Percentiles rank a stretch among this genome's conserved stretches.
phyloP scores from a whole-genome alignment of 2,329 filamentous ascomycete genomes.

The Neopestalotiopsis sp. region DNA sequence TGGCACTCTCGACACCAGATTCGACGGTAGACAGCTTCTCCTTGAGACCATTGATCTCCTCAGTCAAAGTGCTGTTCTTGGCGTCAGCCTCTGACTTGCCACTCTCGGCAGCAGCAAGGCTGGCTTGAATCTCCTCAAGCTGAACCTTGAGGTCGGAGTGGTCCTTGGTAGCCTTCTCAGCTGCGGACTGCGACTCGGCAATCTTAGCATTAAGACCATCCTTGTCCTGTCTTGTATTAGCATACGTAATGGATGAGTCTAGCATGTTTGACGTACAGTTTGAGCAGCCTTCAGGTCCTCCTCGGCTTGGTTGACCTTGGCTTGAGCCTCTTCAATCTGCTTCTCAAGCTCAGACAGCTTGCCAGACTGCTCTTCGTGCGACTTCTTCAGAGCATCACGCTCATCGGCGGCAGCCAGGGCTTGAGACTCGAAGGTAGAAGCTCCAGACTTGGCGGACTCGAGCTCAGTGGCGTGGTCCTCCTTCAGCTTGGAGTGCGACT shows the following conservation, averaged over 20 bases:
- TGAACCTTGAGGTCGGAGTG: slow-evolving; percentile 10
- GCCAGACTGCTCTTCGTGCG: slow-evolving; percentile 36
- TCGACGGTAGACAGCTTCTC: slow-evolving; percentile 20
- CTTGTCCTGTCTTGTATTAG: slow-evolving; percentile 32
- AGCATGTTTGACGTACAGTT: slow-evolving; percentile 31
- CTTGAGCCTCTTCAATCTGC: slow-evolving; percentile 40
- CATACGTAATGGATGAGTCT: not conserved
- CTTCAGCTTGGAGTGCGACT: slow-evolving; percentile 28
- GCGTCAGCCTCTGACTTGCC: slow-evolving; percentile 20
- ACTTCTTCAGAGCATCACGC: slow-evolving; percentile 35
- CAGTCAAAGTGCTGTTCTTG: slow-evolving; percentile 4
- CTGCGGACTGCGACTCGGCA: slow-evolving; percentile 23
- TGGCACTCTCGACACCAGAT: slow-evolving; percentile 21
- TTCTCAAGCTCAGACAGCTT: slow-evolving; percentile 38
- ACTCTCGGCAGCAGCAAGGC: slow-evolving; percentile 24
- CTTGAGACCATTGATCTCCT: slow-evolving; percentile 26
- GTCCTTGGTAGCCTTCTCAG: slow-evolving; percentile 17
- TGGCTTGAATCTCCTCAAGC: slow-evolving; percentile 15
- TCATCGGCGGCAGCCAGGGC: slow-evolving; percentile 35
- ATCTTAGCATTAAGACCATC: slow-evolving; percentile 31
- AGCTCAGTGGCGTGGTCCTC: slow-evolving; percentile 23
- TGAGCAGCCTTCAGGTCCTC: slow-evolving; percentile 41
- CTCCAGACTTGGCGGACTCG: slow-evolving; percentile 24
- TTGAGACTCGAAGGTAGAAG: slow-evolving; percentile 30
- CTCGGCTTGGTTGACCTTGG: slow-evolving; percentile 43